These are phyloP conservation scores for Capronia coronata DNA, from an alignment of 2,329 filamentous ascomycete species.

Conservation along the genomic window DNA sequence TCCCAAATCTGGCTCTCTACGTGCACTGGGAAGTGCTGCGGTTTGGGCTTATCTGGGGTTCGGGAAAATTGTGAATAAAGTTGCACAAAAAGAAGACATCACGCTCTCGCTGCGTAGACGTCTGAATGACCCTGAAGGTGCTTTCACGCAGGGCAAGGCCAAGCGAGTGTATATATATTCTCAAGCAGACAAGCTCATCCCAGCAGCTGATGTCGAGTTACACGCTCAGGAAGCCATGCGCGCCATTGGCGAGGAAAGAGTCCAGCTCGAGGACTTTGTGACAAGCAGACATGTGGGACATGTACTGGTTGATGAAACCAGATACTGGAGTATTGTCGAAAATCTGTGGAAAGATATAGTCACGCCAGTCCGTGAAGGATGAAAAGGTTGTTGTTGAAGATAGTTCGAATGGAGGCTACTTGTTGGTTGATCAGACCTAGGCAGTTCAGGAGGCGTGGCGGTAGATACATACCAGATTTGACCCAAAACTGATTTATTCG, in stretches of 20 bases:
- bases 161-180: slow-evolving; percentile 51
- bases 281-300: slow-evolving; percentile 49
- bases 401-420: not conserved
- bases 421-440: not conserved
- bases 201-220: slow-evolving; percentile 43
- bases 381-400: not conserved
- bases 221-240: slow-evolving; percentile 41
- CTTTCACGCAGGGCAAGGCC: slow-evolving; percentile 40
- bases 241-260: slow-evolving; percentile 21
- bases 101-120: slow-evolving; percentile 30
- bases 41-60: slow-evolving; percentile 40
- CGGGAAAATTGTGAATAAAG: slow-evolving; percentile 33
- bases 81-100: slow-evolving; percentile 26
- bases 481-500: no score
- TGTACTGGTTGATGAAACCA: slow-evolving; percentile 39
- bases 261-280: slow-evolving; percentile 44
- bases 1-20: slow-evolving; percentile 12
- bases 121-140: slow-evolving; percentile 33
- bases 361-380: not conserved
- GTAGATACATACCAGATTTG: no score
- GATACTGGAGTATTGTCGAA: slow-evolving; percentile 49
- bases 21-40: slow-evolving; percentile 4
- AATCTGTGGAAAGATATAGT: slow-evolving; percentile 39
- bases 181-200: slow-evolving; percentile 44
- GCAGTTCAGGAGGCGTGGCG: no score